Evolutionary conservation across 305 asterid species (phyloP).

Genomic region (Ilex paraguariensis): DNA sequence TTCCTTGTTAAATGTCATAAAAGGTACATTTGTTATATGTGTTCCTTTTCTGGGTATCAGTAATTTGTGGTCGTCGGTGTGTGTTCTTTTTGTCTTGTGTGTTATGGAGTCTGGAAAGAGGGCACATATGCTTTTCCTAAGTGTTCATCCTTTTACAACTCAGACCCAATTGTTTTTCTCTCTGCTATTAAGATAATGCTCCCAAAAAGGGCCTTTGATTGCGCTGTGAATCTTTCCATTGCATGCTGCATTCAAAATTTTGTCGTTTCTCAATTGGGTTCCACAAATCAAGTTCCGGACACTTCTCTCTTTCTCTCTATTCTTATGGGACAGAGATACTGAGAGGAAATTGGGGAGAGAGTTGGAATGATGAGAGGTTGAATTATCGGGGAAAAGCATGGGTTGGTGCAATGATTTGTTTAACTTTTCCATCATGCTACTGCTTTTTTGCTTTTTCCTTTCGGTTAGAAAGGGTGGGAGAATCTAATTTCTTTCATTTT

Average conservation of each 20-base stretch:
- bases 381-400: slow-evolving; percentile 61
- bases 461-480: slow-evolving; percentile 24
- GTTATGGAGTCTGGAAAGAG: slow-evolving; percentile 31
- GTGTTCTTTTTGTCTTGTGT: slow-evolving; percentile 29
- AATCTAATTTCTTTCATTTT: slow-evolving; percentile 31
- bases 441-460: slow-evolving; percentile 12
- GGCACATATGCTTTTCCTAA: slow-evolving; percentile 15
- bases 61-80: slow-evolving; percentile 2
- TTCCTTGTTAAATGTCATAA: slow-evolving; percentile 14
- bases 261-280: slow-evolving; percentile 1
- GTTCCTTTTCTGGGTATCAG: background rate
- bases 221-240: slow-evolving; percentile 56
- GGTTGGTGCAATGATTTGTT: slow-evolving; percentile 46
- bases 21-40: slow-evolving; percentile 11
- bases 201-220: slow-evolving; percentile 62
- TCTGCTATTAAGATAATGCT: slow-evolving; percentile 30
- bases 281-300: background rate
- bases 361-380: slow-evolving; percentile 58
- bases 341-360: slow-evolving; percentile 8
- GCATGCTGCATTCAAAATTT: slow-evolving; percentile 20
- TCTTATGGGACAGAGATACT: background rate
- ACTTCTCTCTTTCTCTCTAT: background rate
- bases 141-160: background rate
- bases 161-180: slow-evolving; percentile 11
- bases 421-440: slow-evolving; percentile 29